These are phyloP conservation scores for Starmera pachycereana DNA, from an alignment of 805 yeast genomes.

Conservation along the genomic window DNA sequence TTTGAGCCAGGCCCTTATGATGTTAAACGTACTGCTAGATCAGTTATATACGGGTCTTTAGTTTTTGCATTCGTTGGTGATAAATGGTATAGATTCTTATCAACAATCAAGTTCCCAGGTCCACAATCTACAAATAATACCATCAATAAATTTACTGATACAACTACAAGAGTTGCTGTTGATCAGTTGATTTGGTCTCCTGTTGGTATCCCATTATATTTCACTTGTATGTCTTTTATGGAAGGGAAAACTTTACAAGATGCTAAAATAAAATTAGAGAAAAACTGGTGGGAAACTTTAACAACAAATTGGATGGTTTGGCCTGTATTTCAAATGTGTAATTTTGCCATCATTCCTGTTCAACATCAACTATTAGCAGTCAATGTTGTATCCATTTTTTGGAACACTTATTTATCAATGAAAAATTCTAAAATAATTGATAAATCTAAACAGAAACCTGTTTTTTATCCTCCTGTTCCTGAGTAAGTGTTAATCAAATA, in stretches of 20 bases:
- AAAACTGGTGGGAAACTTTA: conserved; percentile 59
- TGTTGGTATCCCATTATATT: conserved; percentile 63
- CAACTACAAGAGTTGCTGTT: conserved; percentile 41
- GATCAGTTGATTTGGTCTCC: conserved; percentile 82
- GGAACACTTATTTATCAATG: conserved; percentile 74
- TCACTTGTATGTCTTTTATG: conserved; percentile 52
- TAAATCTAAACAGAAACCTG: conserved; percentile 16
- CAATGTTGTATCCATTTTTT: conserved; percentile 61
- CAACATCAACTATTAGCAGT: conserved; percentile 59
- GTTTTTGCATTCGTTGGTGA: conserved; percentile 71
- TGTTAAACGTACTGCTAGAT: conserved; percentile 45
- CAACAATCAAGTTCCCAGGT: conserved; percentile 29
- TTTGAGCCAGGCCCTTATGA: conserved; percentile 38
- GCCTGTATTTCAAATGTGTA: conserved; percentile 79
- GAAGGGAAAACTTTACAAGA: conserved; percentile 38
- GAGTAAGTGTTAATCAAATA: conserved; percentile 14
- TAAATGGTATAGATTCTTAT: conserved; percentile 53
- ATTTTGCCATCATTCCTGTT: conserved; percentile 68
- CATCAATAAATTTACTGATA: conserved; percentile 21
- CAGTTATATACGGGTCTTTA: conserved; percentile 59
- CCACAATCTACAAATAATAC: conserved; percentile 6
- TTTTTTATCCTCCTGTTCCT: conserved; percentile 29
- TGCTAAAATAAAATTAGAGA: conserved; percentile 31
- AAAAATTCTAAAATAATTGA: conserved; percentile 31
- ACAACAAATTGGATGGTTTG: conserved; percentile 75